A percentile compares a stretch with the other conserved stretches of the same genome.
These are phyloP conservation scores for Mycocentrospora acerina DNA, from an alignment of 2,329 filamentous ascomycete species.

Conservation along the genomic window DNA sequence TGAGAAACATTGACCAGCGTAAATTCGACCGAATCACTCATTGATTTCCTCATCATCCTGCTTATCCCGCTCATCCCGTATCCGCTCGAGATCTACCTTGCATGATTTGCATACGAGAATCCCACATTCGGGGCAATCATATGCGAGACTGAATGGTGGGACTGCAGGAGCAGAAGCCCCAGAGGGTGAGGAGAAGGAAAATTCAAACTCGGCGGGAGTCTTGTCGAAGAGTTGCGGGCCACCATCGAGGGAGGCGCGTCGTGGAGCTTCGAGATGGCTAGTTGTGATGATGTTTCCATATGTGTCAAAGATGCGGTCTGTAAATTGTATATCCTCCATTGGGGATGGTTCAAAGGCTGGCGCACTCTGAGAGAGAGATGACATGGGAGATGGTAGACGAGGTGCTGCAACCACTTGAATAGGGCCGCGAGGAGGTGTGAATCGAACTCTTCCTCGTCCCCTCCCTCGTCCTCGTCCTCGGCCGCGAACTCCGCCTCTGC, in stretches of 20 bases:
- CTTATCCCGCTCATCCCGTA: constrained; percentile 2
- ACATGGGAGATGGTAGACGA: constrained; percentile 8
- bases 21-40: too few species aligned
- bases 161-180: background rate
- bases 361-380: constrained; percentile 8
- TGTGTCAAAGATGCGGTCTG: constrained; percentile 14
- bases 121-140: constrained; percentile 24
- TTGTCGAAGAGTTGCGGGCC: background rate
- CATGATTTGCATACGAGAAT: constrained; percentile 27
- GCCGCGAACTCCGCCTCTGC: constrained; percentile 1
- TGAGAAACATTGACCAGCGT: too few species aligned
- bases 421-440: constrained; percentile 11
- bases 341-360: constrained; percentile 2
- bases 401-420: constrained; percentile 7
- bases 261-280: constrained; percentile 2
- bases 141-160: constrained; percentile 23
- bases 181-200: background rate
- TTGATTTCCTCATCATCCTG: background rate
- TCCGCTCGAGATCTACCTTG: constrained; percentile 10
- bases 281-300: constrained; percentile 19
- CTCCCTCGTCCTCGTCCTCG: background rate
- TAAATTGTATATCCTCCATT: constrained; percentile 13
- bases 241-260: constrained; percentile 9
- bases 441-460: constrained; percentile 3
- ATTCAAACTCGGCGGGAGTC: background rate